These are phyloP conservation scores for Phytopythium litorale DNA, from an alignment of 352 stramenopile species.

Conservation along the genomic window DNA sequence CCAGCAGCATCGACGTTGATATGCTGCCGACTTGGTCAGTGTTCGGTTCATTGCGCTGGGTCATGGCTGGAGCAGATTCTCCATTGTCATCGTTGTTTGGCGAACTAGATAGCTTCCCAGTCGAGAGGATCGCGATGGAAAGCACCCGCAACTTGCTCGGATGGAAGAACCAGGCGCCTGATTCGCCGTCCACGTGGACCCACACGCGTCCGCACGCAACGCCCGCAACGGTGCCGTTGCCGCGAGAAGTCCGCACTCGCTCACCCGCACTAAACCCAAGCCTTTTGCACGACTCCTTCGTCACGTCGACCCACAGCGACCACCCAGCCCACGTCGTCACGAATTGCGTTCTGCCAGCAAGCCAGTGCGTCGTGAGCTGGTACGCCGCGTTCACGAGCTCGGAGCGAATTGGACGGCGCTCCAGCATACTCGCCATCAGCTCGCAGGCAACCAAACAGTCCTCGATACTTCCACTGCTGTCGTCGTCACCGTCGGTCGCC, in stretches of 20 bases:
- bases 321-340: conserved; percentile 56
- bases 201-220: conserved; percentile 59
- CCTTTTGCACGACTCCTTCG: conserved; percentile 16
- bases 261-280: conserved; percentile 58
- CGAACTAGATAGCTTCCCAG: background rate
- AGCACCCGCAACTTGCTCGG: conserved; percentile 43
- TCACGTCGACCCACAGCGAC: conserved; percentile 72
- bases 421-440: conserved; percentile 44
- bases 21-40: background rate
- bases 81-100: background rate
- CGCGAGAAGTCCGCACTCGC: conserved; percentile 67
- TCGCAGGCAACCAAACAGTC: conserved; percentile 62
- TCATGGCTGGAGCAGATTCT: background rate
- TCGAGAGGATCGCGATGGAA: background rate
- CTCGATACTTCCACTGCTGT: conserved; percentile 30
- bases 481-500: background rate
- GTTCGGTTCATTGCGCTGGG: background rate
- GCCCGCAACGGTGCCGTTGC: conserved; percentile 65
- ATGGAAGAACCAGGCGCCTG: conserved; percentile 79
- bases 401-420: conserved; percentile 16
- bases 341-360: conserved; percentile 35
- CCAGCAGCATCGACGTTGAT: conserved; percentile 3
- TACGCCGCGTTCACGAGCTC: conserved; percentile 32
- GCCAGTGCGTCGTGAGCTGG: conserved; percentile 59
- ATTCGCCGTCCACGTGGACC: conserved; percentile 77